A percentile compares a stretch with the other conserved stretches of the same genome.
phyloP scores from a whole-genome alignment of 2,329 filamentous ascomycete species.

The Fusarium sulawesiense region DNA sequence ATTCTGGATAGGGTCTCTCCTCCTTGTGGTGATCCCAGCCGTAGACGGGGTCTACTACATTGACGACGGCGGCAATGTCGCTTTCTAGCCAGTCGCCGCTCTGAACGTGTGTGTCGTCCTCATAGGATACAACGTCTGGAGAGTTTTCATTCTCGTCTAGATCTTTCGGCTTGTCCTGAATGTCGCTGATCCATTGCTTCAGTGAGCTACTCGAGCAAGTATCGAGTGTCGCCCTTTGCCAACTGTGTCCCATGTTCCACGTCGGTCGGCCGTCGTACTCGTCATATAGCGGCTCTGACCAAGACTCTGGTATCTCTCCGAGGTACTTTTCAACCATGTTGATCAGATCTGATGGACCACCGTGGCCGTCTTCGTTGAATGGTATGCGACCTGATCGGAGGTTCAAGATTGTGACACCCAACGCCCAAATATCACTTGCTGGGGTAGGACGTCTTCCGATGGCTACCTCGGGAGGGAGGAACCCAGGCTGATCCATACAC shows the following conservation, averaged over 20 bases:
- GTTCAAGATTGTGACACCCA: background rate
- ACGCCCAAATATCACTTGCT: background rate
- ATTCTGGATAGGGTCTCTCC: background rate
- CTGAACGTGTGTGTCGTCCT: background rate
- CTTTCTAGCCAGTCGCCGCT: background rate
- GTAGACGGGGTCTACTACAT: background rate
- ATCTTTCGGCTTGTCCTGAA: background rate
- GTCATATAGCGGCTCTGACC: background rate
- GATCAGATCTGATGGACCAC: background rate
- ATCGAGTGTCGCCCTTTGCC: background rate
- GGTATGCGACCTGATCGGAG: background rate
- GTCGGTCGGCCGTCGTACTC: background rate
- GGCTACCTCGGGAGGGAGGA: background rate
- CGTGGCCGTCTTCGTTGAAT: background rate
- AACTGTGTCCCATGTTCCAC: background rate
- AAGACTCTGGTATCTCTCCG: background rate
- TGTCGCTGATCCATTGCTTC: background rate
- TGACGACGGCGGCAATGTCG: background rate
- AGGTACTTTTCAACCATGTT: background rate
- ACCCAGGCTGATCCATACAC: background rate
- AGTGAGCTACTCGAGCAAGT: background rate
- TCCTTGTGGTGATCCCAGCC: background rate
- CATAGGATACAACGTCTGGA: background rate
- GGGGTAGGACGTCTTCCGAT: background rate
- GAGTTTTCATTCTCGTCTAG: background rate